A percentile compares a stretch with the other conserved stretches of the same genome.
These are phyloP conservation scores for Globisporangium paroecandrum DNA, from an alignment of 352 stramenopile species.

Conservation along the genomic window DNA sequence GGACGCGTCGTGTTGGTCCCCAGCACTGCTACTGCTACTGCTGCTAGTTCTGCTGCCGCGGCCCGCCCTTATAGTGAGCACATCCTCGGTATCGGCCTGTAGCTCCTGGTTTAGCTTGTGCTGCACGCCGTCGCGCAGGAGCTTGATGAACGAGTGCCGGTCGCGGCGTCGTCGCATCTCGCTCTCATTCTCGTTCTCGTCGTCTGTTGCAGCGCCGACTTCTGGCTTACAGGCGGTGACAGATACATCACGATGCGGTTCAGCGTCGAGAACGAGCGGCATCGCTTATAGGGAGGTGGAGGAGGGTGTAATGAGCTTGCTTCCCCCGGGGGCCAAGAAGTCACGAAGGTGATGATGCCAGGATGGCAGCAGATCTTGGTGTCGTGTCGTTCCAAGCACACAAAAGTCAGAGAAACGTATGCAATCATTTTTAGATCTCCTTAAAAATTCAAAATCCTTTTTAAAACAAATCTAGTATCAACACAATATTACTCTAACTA, in stretches of 20 bases:
- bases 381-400: not conserved
- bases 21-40: not conserved
- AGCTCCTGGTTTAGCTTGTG: constrained; percentile 38
- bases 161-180: constrained; percentile 14
- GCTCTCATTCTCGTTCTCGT: not conserved
- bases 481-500: no score
- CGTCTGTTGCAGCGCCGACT: not conserved
- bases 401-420: not conserved
- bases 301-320: not conserved
- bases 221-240: not conserved
- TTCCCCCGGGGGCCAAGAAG: not conserved
- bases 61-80: not conserved
- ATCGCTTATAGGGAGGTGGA: not conserved
- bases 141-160: constrained; percentile 38
- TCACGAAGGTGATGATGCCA: not conserved
- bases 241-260: not conserved
- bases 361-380: not conserved
- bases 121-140: constrained; percentile 63
- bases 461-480: not conserved
- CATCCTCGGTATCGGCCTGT: constrained; percentile 13
- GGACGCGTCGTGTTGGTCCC: not conserved
- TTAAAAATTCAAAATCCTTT: not conserved
- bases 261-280: not conserved
- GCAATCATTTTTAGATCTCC: not conserved
- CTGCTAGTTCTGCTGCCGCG: not conserved